Evolutionary conservation across 305 asterid genomes (phyloP).

Genomic region (Fraxinus angustifolia): DNA sequence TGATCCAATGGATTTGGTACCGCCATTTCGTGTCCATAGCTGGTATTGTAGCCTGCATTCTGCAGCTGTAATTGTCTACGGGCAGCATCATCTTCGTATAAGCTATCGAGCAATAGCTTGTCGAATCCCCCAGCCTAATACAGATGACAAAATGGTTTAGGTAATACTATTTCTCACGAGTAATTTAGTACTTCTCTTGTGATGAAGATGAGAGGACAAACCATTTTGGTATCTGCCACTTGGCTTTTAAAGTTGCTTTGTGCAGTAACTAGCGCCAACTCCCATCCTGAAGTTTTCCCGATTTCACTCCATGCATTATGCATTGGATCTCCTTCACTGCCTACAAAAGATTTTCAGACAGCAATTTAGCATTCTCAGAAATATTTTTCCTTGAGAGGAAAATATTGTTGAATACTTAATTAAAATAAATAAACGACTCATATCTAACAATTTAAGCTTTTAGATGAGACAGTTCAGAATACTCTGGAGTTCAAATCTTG

Average conservation of each 20-base stretch:
- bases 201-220: constrained; percentile 12
- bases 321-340: constrained; percentile 28
- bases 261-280: constrained; percentile 63
- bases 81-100: constrained; percentile 64
- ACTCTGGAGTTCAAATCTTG: neutral
- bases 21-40: constrained; percentile 38
- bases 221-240: constrained; percentile 46
- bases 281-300: constrained; percentile 71
- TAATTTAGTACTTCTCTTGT: no score
- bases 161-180: no score
- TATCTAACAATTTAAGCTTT: neutral
- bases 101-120: constrained; percentile 69
- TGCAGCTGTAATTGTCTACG: constrained; percentile 62
- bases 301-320: constrained; percentile 27
- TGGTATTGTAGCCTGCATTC: constrained; percentile 59
- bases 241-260: constrained; percentile 54
- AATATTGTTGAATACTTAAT: neutral
- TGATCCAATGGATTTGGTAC: constrained; percentile 38
- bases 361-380: neutral
- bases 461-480: neutral
- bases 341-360: constrained; percentile 29
- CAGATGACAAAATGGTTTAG: neutral
- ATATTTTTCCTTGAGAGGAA: no score
- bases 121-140: constrained; percentile 78
- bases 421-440: neutral